Evolutionary conservation across 768 basidiomycete species (phyloP).

Genomic region (Cystofilobasidium macerans): DNA sequence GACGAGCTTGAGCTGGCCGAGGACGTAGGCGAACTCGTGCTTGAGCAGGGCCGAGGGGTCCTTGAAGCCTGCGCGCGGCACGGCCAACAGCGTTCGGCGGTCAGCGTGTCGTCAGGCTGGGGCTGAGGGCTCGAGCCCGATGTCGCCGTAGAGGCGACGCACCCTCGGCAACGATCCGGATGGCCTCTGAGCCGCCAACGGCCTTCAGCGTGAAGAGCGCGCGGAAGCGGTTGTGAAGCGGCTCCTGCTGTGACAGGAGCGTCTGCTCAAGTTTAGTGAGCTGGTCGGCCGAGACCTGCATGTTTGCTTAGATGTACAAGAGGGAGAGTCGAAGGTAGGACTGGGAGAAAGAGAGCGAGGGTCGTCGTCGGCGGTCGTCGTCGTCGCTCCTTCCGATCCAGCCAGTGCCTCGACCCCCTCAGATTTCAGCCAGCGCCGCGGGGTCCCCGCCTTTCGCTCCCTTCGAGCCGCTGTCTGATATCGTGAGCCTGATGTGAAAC

Average conservation of each 20-base stretch:
- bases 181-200: slow-evolving; percentile 57
- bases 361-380: no score
- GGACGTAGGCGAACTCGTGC: slow-evolving; percentile 92
- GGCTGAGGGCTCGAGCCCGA: no score
- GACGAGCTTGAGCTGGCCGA: slow-evolving; percentile 73
- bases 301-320: no score
- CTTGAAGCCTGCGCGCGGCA: slow-evolving; percentile 53
- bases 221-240: slow-evolving; percentile 77
- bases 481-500: no score
- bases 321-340: background rate
- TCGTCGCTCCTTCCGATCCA: no score
- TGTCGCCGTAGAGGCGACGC: slow-evolving; percentile 25
- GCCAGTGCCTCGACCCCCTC: no score
- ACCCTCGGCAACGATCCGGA: slow-evolving; percentile 79
- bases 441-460: no score
- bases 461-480: no score
- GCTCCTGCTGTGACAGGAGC: slow-evolving; percentile 61
- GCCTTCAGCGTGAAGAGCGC: slow-evolving; percentile 87
- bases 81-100: no score
- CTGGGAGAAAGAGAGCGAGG: no score
- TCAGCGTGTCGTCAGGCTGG: no score
- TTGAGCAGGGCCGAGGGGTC: slow-evolving; percentile 85
- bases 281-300: slow-evolving; percentile 43
- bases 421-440: no score
- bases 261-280: slow-evolving; percentile 59